Conservation (phyloP, 257 asterid genomes). For the Euphrasia confusa region DNA sequence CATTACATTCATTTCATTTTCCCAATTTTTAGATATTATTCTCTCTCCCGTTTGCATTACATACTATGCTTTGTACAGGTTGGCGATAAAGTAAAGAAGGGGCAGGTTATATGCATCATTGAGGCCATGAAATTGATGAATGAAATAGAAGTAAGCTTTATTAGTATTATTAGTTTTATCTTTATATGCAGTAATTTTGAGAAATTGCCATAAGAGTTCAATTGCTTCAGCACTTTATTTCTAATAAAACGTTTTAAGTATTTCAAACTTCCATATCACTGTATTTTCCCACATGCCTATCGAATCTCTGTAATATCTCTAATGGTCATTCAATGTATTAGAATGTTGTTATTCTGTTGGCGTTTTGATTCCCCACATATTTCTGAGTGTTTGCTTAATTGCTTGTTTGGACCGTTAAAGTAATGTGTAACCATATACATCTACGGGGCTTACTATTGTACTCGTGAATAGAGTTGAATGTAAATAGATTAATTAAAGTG, state of each 20-base stretch:
- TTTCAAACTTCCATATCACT: not conserved
- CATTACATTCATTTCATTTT: constrained; percentile 17
- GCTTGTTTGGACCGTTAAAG: not conserved
- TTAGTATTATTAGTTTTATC: not conserved
- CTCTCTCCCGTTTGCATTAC: constrained; percentile 11
- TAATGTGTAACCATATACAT: not conserved
- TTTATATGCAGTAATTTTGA: constrained; percentile 11
- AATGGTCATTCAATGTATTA: not conserved
- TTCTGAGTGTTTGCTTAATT: not conserved
- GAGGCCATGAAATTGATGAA: constrained; percentile 98
- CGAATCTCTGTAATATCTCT: not conserved
- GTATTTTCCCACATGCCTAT: not conserved
- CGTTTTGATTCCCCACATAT: not conserved
- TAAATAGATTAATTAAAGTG: not conserved
- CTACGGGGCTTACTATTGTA: too few species aligned
- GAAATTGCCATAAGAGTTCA: constrained; percentile 22
- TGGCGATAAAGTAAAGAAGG: constrained; percentile 87
- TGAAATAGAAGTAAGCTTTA: constrained; percentile 74
- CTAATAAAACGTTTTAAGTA: not conserved
- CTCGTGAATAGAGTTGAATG: not conserved
- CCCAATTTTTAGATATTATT: not conserved
- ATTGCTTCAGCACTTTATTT: constrained; percentile 10
- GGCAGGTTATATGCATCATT: constrained; percentile 83
- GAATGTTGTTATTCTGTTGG: not conserved
- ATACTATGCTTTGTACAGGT: constrained; percentile 41